These are phyloP conservation scores for Nepenthes mirabilis DNA, from an alignment of 148 eudicot genomes.

Conservation along the genomic window DNA sequence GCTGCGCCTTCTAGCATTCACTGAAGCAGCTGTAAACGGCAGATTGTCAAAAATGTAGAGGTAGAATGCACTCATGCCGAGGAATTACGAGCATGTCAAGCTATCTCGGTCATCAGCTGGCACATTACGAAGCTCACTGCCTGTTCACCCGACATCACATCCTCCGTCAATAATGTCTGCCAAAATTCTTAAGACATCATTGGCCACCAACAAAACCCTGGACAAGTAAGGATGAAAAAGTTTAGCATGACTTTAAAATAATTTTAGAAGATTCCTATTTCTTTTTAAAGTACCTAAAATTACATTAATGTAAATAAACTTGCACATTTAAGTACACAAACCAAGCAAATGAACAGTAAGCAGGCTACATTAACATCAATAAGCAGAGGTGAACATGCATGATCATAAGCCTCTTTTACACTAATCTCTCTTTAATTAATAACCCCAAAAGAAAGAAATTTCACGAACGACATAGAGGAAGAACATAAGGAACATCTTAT, in stretches of 20 bases:
- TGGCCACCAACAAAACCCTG: slow-evolving; percentile 80
- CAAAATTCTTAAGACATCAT: slow-evolving; percentile 66
- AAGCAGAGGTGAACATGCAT: no score
- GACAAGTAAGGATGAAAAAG: not conserved
- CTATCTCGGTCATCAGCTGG: slow-evolving; percentile 41
- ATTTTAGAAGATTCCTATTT: not conserved
- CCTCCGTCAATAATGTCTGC: slow-evolving; percentile 53
- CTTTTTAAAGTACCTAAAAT: not conserved
- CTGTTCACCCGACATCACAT: slow-evolving; percentile 69
- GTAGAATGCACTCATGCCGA: slow-evolving; percentile 48
- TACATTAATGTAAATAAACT: no score
- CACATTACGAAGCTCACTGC: slow-evolving; percentile 63
- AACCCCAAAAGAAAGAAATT: no score
- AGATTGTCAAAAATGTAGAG: slow-evolving; percentile 58
- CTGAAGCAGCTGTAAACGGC: slow-evolving; percentile 32
- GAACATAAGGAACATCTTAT: no score
- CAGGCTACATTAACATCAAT: no score
- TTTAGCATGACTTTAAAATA: not conserved
- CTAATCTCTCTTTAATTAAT: no score
- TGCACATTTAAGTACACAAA: no score
- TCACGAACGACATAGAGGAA: no score
- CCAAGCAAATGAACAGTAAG: no score
- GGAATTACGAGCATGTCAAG: slow-evolving; percentile 65
- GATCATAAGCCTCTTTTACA: no score
- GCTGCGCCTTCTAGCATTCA: no score